Base-by-base conservation (phyloP, 805 yeast species). In the Metschnikowia kunwiensis region DNA sequence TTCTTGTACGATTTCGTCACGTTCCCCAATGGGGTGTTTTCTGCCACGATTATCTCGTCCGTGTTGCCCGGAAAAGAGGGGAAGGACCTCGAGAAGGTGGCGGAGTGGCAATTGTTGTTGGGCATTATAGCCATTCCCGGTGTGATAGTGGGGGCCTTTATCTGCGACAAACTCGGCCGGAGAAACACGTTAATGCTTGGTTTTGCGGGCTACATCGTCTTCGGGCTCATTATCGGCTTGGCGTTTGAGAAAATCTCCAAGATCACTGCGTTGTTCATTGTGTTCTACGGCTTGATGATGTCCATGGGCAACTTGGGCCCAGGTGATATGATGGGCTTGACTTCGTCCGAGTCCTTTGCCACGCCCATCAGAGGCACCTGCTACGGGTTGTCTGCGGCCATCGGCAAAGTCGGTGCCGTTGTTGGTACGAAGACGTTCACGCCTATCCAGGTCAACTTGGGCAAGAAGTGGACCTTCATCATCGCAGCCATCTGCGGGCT, bases 331-430 rank as follows among this genome's bases (percentile, higher is more conserved):
- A 63, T 83, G 70, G 91, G 91, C 9, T 68, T 85, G 38, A 62
- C 58, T n/a, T 55, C 66, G 10, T 74, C 84, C 17, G 91, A 84
- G 58, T 69, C 77, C 5, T 84, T 70, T 50, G 88, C 93, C 13
- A 81, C 89, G 6, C 83, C 86, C 10, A 77, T 84, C 27, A 70
- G 93, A 58, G 91, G 89, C 24, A 80, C 87, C 0, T 67, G 75
- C 32, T 84, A 84, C 50, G 91, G 91, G 24, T 48, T 84, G 15
- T 72, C 83, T 30, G 93, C 93, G 24, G 93, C 89, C 3, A 65
- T 82, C 31, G 93, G 93, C 39, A 84, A 84, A 58, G 82, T 81
- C 17, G 94, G 93, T 38, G 93, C 91, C n/a, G 88, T 82, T 15
- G 78, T 82, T 14, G 93, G 93, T 19, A 82, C 88, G 16, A 75